Base-by-base conservation (phyloP, 495 filamentous ascomycete species). In the Aspergillus heteromorphus region DNA sequence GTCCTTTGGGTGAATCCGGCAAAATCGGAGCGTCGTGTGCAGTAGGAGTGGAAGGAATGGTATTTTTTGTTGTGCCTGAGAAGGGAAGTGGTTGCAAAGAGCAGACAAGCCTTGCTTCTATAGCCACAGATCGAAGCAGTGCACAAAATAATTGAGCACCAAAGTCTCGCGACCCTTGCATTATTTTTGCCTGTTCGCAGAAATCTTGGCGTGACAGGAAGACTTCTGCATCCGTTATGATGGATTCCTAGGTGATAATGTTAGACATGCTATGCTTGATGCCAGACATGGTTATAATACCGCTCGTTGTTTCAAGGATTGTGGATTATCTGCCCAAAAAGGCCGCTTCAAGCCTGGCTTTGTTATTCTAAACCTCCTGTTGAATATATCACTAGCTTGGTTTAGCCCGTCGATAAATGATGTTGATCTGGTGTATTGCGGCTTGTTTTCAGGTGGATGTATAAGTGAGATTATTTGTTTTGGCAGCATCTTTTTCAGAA, bases 61-160 rank as follows among this genome's bases (percentile, higher is more conserved):
- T 58, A 6, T 77, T 70, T 56, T 82, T 86, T 0, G 79, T 75
- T 1, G 78, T 77, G 1, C 85, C 78, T 19, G 76, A 78, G 59
- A 93, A 92, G 2, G 89, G 76, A 3, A 99, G 75, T 0, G 84
- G 80, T 61, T 97, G 92, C 11, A 99, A 76, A 8, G 95, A 99
- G 69, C 92, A 97, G 1, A 97, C 88, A 2, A 99, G 79, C 14
- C 93, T 82, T n/a, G 91, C 81, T 56, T 90, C 84, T 2, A 97
- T 83, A 6, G 87, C 91, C 25, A 77, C 81, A 25, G 82, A 80
- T 8, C 93, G 84, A 10, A 99, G 77, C 20, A 97, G 65, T 7
- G 89, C 86, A 70, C 93, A 97, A 54, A 92, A 95, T 3, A 99
- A 67, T 66, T 96, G 91, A 17, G 90, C 86, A 13, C 92, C 93